Base-by-base conservation (phyloP, 768 basidiomycete species). In the Suillus clintonianus region DNA sequence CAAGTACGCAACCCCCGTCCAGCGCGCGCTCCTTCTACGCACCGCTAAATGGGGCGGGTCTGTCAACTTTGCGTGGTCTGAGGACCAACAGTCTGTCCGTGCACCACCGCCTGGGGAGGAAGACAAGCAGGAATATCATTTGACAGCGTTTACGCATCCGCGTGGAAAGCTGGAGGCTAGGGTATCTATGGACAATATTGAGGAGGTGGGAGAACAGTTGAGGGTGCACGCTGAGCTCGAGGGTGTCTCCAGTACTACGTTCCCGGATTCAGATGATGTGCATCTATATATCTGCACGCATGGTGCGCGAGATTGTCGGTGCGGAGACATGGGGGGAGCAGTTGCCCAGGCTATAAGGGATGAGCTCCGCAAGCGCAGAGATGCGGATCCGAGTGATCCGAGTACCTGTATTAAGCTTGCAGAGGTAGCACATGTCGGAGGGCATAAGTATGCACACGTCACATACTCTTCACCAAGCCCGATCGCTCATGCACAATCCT, bases 401-500 rank as follows among this genome's bases (percentile, higher is more conserved):
- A 70, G 73, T 65, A 70, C 43, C 64, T 86, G 65, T 68, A 80
- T 81, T 27, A 72, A 72, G 50, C 78, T 94, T 2, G 85, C 85
- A 4, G 86, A 92, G 66, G 84, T 89, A 7, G 89, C 84, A 2
- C 93, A 95, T 74, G 87, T 95, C 58, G 93, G 94, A 1, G 92
- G 92, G 30, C 93, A 95, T 76, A 82, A 91, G 92, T 91, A 70
- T 71, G 88, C 81, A 9, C 24, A 60, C 32, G 30, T 50, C 39
- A 30, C 50, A 58, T 5, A 22, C 51, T 27, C 50, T 13, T 55
- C 22, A 64, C 30, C 39, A 14, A 27, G 27, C 32, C 48, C 11
- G 3, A 60, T n/a, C 13, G 45, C 64, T 51, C 67, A 62, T 60
- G 39, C 22, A 41, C 64, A 60, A n/a, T 39, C 19, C 36, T 47